Evolutionary conservation across 2,329 filamentous ascomycete species (phyloP), one percentile per base, ranked within the genome.

Genomic region (Leptographium flavum): DNA sequence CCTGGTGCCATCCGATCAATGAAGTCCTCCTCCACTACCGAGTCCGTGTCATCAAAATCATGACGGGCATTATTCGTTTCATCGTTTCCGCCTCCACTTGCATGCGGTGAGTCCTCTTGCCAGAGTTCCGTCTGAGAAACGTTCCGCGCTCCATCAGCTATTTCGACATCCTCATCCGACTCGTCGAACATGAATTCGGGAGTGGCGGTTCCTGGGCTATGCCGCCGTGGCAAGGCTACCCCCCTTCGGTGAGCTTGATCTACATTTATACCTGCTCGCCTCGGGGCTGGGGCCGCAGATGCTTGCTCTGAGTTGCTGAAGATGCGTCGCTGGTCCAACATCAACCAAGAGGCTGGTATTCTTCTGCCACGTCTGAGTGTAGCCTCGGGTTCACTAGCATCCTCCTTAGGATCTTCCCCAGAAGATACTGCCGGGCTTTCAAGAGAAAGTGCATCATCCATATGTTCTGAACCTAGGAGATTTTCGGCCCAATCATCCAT

Each of bases 261-360:
- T 1, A 63, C 61, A 3, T 63, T 64, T 19, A 52, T 57, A 10
- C 57, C 57, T 3, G 57, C 59, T 13, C 45, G 31, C 53, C 57
- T 56, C 44, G 54, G 49, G 51, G 54, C 37, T 56, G 54, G 49
- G 51, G 54, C 36, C 56, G 59, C 39, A 52, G 38, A 1, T 2
- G 17, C 8, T 21, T 30, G 27, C 27, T 45, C 38, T 15, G n/a
- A 5, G 14, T 15, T 23, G 14, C 14, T 25, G 4, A 54, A 59
- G 27, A 60, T 50, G 5, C 54, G 60, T 27, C 69, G 69, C 53
- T 80, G 69, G 53, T 80, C 74, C 22, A 82, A 57, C 36, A 77
- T 70, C 45, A 81, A 65, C 72, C 77, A 81, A 6, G 78, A 82
- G n/a, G 78, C 78, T 33, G 78, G 78, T 38, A 81, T 74, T 43